Base-by-base conservation (phyloP, 1,139 yeast species). In the Blastobotrys persicus region DNA sequence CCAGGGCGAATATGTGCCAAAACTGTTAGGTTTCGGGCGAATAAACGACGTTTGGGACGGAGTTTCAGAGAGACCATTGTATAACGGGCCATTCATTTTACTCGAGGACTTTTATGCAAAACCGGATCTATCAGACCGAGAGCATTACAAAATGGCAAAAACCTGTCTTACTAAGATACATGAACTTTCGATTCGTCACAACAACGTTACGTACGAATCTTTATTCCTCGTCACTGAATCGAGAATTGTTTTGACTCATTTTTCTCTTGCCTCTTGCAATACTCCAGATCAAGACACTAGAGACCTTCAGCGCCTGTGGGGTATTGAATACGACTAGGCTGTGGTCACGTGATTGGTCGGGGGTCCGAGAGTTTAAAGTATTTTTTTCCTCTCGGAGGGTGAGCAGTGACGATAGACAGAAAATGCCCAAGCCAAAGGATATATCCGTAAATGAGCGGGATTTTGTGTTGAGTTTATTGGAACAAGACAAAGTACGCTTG, bases 361-460 rank as follows among this genome's bases (percentile, higher is more conserved):
- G n/a, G n/a, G n/a, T n/a, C n/a, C 33, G 33, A 31, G 13, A 31
- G 13, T 3, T 31, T n/a, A 28, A 28, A 31, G 13, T 31, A n/a
- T n/a, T n/a, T 6, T 31, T n/a, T 31, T 14, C 14, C 13, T 3
- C 14, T 14, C 5, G n/a, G n/a, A n/a, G n/a, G n/a, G n/a, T n/a
- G n/a, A n/a, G n/a, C n/a, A n/a, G n/a, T n/a, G n/a, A n/a, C n/a
- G n/a, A n/a, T n/a, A 9, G 13, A 9, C 2, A 37, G 11, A 37
- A 2, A 17, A 80, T 81, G 87, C 80, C 80, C 3, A 78, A 76
- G 58, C 78, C 75, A 40, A 71, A 79, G 31, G 87, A 81, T 50
- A 71, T 85, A n/a, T 82, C 94, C 4, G 68, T 69, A 38, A 82
- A 85, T 54, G 95, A 88, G 66, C 70, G 75, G 44, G 70, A 72